Percentiles rank a stretch among this genome's conserved stretches.
phyloP scores from a whole-genome alignment of 345 rosid genomes.

The Microthlaspi erraticum region DNA sequence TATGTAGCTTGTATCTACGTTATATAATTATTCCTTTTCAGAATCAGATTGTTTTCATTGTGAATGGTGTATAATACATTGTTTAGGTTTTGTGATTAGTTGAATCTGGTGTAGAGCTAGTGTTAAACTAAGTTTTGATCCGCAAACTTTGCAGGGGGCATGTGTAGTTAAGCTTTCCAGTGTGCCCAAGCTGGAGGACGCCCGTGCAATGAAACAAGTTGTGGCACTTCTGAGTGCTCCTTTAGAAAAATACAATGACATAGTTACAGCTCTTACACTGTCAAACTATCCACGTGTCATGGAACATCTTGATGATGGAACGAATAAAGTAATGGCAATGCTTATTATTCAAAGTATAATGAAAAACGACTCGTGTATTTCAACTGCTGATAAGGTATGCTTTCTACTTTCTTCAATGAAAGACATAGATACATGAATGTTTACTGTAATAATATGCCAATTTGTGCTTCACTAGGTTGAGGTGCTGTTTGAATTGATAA shows the following conservation, averaged over 20 bases:
- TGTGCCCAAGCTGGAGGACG: conserved; percentile 73
- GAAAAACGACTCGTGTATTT: conserved; percentile 74
- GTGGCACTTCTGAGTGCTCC: conserved; percentile 96
- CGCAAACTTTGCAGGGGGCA: conserved; percentile 59
- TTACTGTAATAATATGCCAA: conserved; percentile 28
- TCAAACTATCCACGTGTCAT: conserved; percentile 89
- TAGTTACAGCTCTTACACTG: conserved; percentile 78
- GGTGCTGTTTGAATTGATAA: conserved; percentile 77
- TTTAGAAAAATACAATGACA: conserved; percentile 82
- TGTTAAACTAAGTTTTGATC: conserved; percentile 25
- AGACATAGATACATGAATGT: not conserved
- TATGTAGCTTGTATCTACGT: conserved; percentile 7
- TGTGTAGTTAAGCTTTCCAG: conserved; percentile 75
- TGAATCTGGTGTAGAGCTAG: conserved; percentile 7
- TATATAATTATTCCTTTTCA: not conserved
- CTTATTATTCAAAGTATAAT: conserved; percentile 85
- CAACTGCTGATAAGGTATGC: conserved; percentile 76
- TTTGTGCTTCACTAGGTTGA: conserved; percentile 64
- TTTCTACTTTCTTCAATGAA: conserved; percentile 28
- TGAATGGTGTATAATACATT: conserved; percentile 11
- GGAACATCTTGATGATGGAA: conserved; percentile 84
- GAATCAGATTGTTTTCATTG: not conserved
- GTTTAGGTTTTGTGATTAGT: conserved; percentile 18
- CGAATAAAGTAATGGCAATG: conserved; percentile 90
- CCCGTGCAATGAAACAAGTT: conserved; percentile 82